Base-by-base conservation (phyloP, 1,139 yeast genomes). In the Maudiozyma humilis region DNA sequence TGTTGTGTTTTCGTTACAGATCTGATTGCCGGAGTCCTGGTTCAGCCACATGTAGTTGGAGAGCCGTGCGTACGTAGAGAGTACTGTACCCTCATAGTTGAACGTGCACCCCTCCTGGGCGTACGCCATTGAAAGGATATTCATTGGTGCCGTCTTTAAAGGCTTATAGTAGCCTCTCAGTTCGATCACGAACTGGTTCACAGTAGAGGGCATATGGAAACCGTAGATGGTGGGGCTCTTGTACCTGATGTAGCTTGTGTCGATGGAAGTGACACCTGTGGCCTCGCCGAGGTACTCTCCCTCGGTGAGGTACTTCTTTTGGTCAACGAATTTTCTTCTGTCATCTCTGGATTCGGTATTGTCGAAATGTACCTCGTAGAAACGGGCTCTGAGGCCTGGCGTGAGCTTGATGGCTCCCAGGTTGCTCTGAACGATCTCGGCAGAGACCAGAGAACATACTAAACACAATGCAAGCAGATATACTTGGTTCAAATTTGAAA, bases 81-180 rank as follows among this genome's bases (percentile, higher is more conserved):
- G 16, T 1, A 35, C 25, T 14, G 29, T 17, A 2, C 29, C 13
- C 2, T 35, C 29, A 10, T 17, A 17, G 3, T 18, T 19, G 4
- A 6, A 27, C 2, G 23, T 19, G 20, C 38, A 35, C 15, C 38
- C 38, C 20, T 18, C 2, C 10, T n/a, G n/a, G 20, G 16, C 38
- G n/a, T 35, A 17, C 3, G 25, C 38, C 10, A 19, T 10, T 3
- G 38, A 35, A 2, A 16, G n/a, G 3, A 35, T 19, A 14, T 16
- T 35, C 30, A 19, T 10, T 4, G 16, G 4, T 2, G 38, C 29
- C 3, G 19, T 35, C 20, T 4, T 19, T 10, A 12, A 14, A 8
- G 38, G 38, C 4, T 35, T 35, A 4, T 35, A 35, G n/a, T 35
- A 35, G n/a, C 38, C 38, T 19, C 38, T 35, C 16, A 35, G 25